These are phyloP conservation scores for Wickerhamomyces bovis DNA, from an alignment of 805 yeast species.

Conservation along the genomic window DNA sequence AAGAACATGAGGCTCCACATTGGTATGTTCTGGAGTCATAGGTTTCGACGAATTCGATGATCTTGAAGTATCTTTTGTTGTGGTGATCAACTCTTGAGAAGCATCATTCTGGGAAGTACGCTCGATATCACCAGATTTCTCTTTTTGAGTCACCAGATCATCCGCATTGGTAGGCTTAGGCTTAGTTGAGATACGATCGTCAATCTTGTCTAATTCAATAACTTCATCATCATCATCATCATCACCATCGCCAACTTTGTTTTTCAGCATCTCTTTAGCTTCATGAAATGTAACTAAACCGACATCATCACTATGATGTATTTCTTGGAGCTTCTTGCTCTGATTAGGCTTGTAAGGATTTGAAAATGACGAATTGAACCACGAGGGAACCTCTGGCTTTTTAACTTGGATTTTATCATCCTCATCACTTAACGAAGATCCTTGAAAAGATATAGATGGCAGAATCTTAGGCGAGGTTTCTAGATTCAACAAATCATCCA, in stretches of 20 bases:
- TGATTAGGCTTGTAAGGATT: background rate
- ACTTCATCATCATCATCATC: constrained; percentile 14
- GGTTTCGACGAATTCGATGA: background rate
- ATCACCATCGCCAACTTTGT: constrained; percentile 6
- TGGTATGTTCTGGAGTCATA: background rate
- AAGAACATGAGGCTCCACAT: constrained; percentile 14
- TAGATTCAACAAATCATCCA: constrained; percentile 15
- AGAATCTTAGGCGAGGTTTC: background rate
- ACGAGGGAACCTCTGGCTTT: constrained; percentile 1
- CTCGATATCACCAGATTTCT: background rate
- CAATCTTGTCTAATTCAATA: constrained; percentile 5
- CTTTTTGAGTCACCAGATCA: background rate
- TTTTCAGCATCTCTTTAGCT: constrained; percentile 30
- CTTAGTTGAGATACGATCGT: background rate
- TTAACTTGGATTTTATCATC: background rate
- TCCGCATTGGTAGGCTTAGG: background rate
- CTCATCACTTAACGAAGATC: background rate
- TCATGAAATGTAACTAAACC: constrained; percentile 50
- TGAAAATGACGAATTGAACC: constrained; percentile 3
- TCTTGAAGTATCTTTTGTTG: background rate
- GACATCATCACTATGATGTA: constrained; percentile 39
- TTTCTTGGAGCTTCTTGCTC: constrained; percentile 3
- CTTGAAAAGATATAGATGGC: background rate
- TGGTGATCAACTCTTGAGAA: too few relatives aligned
- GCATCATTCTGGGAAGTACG: too few relatives aligned